Percentiles rank a stretch among this genome's conserved stretches.
Evolutionary conservation across 139 green algal genomes (phyloP).

Genomic region (Chlamydomonas asymmetrica): DNA sequence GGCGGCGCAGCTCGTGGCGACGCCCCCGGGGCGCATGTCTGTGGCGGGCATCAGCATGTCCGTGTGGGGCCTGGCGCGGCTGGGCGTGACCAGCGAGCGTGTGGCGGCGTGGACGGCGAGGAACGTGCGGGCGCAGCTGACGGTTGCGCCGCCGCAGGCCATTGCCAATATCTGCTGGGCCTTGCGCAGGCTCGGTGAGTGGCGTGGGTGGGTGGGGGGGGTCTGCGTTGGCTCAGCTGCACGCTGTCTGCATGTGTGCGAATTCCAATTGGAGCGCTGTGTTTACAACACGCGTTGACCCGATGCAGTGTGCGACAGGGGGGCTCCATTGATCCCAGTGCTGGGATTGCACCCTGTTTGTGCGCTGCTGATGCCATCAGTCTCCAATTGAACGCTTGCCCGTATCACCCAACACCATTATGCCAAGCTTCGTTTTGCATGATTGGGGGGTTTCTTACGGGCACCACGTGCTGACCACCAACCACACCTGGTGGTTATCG

Average conservation of each 20-base stretch:
- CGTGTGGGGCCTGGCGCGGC: conserved; percentile 16
- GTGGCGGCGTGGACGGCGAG: conserved; percentile 12
- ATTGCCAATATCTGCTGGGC: conserved; percentile 14
- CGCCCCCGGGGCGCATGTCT: neutral
- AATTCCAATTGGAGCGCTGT: no score
- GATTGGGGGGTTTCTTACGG: no score
- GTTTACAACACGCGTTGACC: neutral
- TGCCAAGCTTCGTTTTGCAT: neutral
- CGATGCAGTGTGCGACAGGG: neutral
- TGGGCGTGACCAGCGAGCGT: conserved; percentile 16
- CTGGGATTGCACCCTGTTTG: no score
- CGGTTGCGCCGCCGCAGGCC: conserved; percentile 7
- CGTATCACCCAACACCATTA: neutral
- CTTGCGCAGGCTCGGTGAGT: conserved; percentile 11
- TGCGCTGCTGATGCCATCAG: no score
- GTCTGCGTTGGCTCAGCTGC: neutral
- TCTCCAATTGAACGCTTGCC: no score
- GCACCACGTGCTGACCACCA: neutral
- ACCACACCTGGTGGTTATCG: neutral
- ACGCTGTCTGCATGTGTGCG: neutral
- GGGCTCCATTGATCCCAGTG: neutral
- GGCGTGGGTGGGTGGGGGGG: neutral
- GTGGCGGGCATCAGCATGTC: neutral
- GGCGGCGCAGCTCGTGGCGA: conserved; percentile 11
- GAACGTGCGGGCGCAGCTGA: conserved; percentile 1